Percentiles rank a stretch among this genome's conserved stretches.
phyloP scores from a whole-genome alignment of 805 yeast species.

The Candida endomychidarum region DNA sequence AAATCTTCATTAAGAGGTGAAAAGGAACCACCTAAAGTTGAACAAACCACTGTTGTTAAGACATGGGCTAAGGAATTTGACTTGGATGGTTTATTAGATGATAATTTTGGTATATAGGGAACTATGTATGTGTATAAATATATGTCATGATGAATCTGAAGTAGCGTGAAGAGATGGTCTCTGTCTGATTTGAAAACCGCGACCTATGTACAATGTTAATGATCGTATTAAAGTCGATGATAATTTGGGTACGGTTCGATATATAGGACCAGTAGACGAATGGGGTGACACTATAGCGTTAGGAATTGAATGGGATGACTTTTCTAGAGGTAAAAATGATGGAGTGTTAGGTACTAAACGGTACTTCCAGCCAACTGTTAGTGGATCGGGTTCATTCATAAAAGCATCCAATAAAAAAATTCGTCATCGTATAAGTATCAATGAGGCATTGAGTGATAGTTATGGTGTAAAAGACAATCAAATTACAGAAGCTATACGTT shows the following conservation, averaged over 20 bases:
- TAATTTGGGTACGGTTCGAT: conserved; percentile 64
- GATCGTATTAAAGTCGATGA: conserved; percentile 26
- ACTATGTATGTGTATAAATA: not conserved
- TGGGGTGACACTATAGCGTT: conserved; percentile 62
- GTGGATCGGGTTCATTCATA: conserved; percentile 62
- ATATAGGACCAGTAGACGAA: conserved; percentile 51
- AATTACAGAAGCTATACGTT: conserved; percentile 30
- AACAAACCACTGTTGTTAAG: conserved; percentile 76
- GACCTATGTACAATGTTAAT: conserved; percentile 5
- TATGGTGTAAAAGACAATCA: conserved; percentile 27
- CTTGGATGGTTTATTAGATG: conserved; percentile 73
- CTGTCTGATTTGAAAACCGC: too few species aligned
- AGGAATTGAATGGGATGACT: conserved; percentile 88
- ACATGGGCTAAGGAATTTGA: conserved; percentile 95
- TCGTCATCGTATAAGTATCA: conserved; percentile 28
- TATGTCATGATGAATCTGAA: not conserved
- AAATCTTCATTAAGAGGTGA: conserved; percentile 43
- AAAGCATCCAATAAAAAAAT: conserved; percentile 44
- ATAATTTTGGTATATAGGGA: conserved; percentile 32
- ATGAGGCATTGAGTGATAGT: conserved; percentile 44
- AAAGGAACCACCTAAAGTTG: conserved; percentile 49
- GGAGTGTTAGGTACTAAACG: conserved; percentile 55
- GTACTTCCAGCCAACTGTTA: conserved; percentile 51
- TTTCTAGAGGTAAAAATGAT: conserved; percentile 65
- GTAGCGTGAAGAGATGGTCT: too few species aligned